phyloP scores from a whole-genome alignment of 257 asterid genomes.

The Nicotiana paniculata region DNA sequence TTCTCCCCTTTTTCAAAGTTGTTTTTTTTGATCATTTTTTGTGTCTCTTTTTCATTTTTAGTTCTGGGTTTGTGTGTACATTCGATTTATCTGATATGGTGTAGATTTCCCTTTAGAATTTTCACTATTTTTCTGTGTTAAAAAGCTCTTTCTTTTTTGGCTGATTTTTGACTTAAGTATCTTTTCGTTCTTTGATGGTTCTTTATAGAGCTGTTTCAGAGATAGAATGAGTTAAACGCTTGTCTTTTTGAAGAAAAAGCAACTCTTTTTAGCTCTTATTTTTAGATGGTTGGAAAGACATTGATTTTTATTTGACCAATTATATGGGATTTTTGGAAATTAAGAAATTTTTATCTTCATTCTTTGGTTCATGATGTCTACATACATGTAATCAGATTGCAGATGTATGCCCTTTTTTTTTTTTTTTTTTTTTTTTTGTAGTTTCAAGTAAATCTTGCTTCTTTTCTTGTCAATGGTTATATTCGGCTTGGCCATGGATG shows the following conservation, averaged over 20 bases:
- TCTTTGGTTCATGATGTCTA: too few species aligned
- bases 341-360: too few species aligned
- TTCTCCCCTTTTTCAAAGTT: neutral
- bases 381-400: too few species aligned
- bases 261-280: too few species aligned
- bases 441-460: neutral
- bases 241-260: too few species aligned
- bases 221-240: neutral
- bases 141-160: too few species aligned
- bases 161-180: neutral
- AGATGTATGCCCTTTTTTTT: too few species aligned
- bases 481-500: neutral
- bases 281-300: too few species aligned
- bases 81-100: neutral
- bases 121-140: neutral
- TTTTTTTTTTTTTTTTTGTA: too few species aligned
- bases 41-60: neutral
- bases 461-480: neutral
- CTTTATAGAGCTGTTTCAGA: neutral
- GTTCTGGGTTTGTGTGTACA: neutral
- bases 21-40: neutral
- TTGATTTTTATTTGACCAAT: too few species aligned
- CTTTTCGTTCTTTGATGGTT: neutral
- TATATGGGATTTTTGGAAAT: too few species aligned
- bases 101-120: too few species aligned